Evolutionary conservation across 805 yeast species (phyloP).

Genomic region (Danielia reshetovae): DNA sequence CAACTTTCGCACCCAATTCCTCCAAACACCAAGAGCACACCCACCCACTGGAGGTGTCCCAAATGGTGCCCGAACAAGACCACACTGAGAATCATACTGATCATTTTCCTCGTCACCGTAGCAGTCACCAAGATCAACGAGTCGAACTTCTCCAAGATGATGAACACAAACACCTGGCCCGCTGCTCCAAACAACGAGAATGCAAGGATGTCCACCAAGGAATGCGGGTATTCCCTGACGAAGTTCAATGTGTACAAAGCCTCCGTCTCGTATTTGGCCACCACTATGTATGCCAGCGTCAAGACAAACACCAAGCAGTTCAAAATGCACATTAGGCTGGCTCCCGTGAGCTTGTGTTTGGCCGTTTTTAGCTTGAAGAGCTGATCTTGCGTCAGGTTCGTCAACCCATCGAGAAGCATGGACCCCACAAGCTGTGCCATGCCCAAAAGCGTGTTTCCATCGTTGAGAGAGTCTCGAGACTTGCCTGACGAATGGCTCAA

Average conservation of each 20-base stretch:
- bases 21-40: conserved; percentile 73
- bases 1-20: conserved; percentile 82
- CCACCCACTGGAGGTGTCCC: conserved; percentile 65
- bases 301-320: conserved; percentile 43
- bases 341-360: conserved; percentile 57
- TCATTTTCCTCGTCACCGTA: conserved; percentile 94
- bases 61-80: conserved; percentile 79
- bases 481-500: conserved; percentile 38
- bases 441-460: conserved; percentile 51
- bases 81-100: conserved; percentile 89
- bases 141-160: conserved; percentile 79
- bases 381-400: conserved; percentile 91
- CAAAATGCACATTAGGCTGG: conserved; percentile 77
- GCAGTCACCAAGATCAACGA: conserved; percentile 84
- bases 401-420: conserved; percentile 82
- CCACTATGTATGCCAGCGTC: conserved; percentile 46
- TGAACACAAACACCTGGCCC: conserved; percentile 92
- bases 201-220: conserved; percentile 53
- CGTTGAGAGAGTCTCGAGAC: conserved; percentile 24
- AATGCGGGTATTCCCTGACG: conserved; percentile 47
- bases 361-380: conserved; percentile 47
- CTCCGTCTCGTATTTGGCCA: conserved; percentile 44
- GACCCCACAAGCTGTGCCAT: conserved; percentile 54
- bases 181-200: conserved; percentile 81
- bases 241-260: conserved; percentile 47